These are phyloP conservation scores for Penicillium psychrofluorescens DNA, from an alignment of 495 filamentous ascomycete genomes.

Conservation along the genomic window DNA sequence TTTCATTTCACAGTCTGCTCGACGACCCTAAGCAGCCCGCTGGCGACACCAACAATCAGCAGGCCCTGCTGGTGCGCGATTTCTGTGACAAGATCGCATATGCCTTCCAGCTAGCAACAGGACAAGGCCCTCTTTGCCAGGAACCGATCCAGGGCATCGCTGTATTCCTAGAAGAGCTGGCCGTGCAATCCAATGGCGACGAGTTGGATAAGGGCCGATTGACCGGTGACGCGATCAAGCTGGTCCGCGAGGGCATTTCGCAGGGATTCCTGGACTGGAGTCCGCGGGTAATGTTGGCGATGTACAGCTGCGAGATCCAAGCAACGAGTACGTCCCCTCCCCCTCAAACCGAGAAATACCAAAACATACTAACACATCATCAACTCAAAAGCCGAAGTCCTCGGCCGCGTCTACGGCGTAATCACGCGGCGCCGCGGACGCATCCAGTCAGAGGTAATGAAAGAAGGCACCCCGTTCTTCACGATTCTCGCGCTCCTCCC, in stretches of 20 bases:
- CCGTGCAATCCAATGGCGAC: slow-evolving; percentile 49
- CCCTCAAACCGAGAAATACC: background rate
- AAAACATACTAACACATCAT: slow-evolving; percentile 10
- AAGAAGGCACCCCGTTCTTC: slow-evolving; percentile 94
- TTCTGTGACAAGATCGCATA: slow-evolving; percentile 86
- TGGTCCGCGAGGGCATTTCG: slow-evolving; percentile 75
- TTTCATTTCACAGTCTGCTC: slow-evolving; percentile 19
- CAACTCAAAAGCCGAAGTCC: slow-evolving; percentile 64
- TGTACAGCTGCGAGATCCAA: slow-evolving; percentile 98
- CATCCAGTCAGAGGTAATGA: slow-evolving; percentile 83
- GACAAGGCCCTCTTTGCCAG: slow-evolving; percentile 82
- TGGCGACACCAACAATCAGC: slow-evolving; percentile 24
- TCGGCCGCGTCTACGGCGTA: slow-evolving; percentile 89
- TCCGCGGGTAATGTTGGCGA: slow-evolving; percentile 87
- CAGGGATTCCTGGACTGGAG: slow-evolving; percentile 94
- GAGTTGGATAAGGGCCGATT: slow-evolving; percentile 72
- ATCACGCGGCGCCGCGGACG: slow-evolving; percentile 85
- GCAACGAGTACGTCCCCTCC: slow-evolving; percentile 62
- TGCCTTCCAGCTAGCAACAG: slow-evolving; percentile 88
- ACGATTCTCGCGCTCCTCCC: slow-evolving; percentile 81
- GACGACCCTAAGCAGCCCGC: slow-evolving; percentile 31
- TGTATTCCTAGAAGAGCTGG: slow-evolving; percentile 80
- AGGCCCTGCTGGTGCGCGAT: slow-evolving; percentile 59
- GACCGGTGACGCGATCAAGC: slow-evolving; percentile 85
- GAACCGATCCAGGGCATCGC: slow-evolving; percentile 92